These are phyloP conservation scores for Fistulinella cinereoalba DNA, from an alignment of 1,284 basidiomycete species.

Conservation along the genomic window DNA sequence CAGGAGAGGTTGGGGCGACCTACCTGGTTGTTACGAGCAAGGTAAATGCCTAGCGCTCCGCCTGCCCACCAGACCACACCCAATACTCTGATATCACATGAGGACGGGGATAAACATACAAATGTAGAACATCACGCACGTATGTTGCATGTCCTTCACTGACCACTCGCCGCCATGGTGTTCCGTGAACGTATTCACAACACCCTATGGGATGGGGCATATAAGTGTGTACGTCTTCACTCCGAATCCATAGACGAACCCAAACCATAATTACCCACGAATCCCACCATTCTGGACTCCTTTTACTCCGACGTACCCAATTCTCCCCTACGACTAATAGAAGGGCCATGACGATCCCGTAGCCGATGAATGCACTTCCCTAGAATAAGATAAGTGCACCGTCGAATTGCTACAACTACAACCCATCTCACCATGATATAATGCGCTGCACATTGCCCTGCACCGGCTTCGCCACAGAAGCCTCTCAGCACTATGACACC, in stretches of 20 bases:
- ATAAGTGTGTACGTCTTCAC: background rate
- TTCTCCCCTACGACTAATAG: constrained; percentile 79
- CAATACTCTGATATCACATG: constrained; percentile 35
- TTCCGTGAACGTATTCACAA: constrained; percentile 93
- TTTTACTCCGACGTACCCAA: constrained; percentile 73
- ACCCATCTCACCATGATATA: constrained; percentile 72
- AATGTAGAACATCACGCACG: constrained; percentile 46
- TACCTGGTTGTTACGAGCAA: constrained; percentile 78
- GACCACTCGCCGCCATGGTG: constrained; percentile 81
- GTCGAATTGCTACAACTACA: background rate
- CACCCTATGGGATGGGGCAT: constrained; percentile 18
- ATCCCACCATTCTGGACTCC: constrained; percentile 90
- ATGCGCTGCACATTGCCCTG: constrained; percentile 86
- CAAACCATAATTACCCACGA: constrained; percentile 86
- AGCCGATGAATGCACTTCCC: constrained; percentile 85
- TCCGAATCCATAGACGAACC: constrained; percentile 47
- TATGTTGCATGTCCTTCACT: constrained; percentile 94
- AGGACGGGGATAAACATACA: background rate
- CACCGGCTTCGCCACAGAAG: constrained; percentile 67
- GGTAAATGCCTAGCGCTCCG: constrained; percentile 83
- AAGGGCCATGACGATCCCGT: constrained; percentile 82
- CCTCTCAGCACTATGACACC: constrained; percentile 63
- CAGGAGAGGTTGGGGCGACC: constrained; percentile 5
- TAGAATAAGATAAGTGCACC: constrained; percentile 13
- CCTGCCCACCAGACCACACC: constrained; percentile 81